phyloP scores from a whole-genome alignment of 208 protist species.

The Acanthamoeba castellanii region DNA sequence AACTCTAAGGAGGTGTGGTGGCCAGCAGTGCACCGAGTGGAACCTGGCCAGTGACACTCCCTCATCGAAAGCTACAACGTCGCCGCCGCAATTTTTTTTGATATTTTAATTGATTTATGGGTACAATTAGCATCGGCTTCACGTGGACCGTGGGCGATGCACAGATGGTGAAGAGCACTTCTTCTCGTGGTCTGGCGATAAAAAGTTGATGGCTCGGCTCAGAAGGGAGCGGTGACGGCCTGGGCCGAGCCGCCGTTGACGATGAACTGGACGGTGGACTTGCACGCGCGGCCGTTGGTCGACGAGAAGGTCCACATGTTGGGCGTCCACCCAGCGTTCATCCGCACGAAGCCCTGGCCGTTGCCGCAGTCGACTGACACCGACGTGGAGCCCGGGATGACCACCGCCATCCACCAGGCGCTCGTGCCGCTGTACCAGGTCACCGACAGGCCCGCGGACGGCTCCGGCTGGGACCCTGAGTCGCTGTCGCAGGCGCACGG shows the following conservation, averaged over 20 bases:
- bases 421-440: constrained; percentile 44
- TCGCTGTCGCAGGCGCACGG: background rate
- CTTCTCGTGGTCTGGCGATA: too few relatives aligned
- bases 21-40: too few relatives aligned
- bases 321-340: constrained; percentile 10
- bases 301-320: constrained; percentile 72
- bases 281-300: constrained; percentile 19
- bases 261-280: constrained; percentile 49
- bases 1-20: too few relatives aligned
- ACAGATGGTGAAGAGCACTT: too few relatives aligned
- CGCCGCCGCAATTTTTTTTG: too few relatives aligned
- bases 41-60: too few relatives aligned
- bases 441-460: background rate
- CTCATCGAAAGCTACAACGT: too few relatives aligned
- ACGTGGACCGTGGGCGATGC: too few relatives aligned
- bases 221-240: background rate
- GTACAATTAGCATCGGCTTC: too few relatives aligned
- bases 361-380: constrained; percentile 50
- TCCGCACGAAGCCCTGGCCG: constrained; percentile 46
- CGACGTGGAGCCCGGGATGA: constrained; percentile 66
- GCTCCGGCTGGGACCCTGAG: background rate
- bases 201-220: background rate
- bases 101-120: too few relatives aligned
- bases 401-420: constrained; percentile 66
- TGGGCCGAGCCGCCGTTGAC: constrained; percentile 60